Evolutionary conservation across 768 basidiomycete genomes (phyloP), one percentile per base, ranked within the genome.

Genomic region (Phylloporus scabripes): DNA sequence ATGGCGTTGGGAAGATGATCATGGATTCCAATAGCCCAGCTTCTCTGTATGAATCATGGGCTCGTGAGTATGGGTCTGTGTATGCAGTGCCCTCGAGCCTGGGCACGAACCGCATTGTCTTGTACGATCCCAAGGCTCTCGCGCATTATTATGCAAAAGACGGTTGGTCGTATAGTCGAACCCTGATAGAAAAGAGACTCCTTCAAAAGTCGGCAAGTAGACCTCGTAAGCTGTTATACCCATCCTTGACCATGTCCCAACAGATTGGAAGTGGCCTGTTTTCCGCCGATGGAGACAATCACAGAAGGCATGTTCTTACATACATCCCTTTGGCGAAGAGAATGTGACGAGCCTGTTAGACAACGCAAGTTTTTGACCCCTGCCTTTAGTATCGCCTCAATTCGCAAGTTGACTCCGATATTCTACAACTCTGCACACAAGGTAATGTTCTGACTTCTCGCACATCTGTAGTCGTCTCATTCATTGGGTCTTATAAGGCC

Each of bases 81-180:
- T 63, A 51, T 7, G 38, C 51, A 15, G 10, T 53, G 1, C 56
- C 61, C 2, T 36, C 51, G 11, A 40, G 54, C 9, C 29, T 63
- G 17, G 55, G 60, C 3, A 12, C 11, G 1, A 46, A 33, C 7
- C 49, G 32, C 18, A 41, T 63, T 28, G 12, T 63, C 17, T n/a
- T 63, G 39, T 65, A 69, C 38, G 78, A 79, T 53, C 72, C 73
- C 5, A 79, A 74, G 41, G 55, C 55, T 2, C 48, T 59, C 8
- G 39, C 52, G 0, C 57, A 59, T 29, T 50, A 57, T 15, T 20
- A 50, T 12, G 20, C 45, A 1, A 57, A 42, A 23, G 50, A 59
- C 4, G 26, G 12, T 1, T 48, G 60, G 11, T 67, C 64, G 0
- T 82, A 83, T 51, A 61, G 71, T 1, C 72, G 73, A 32, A 70